Percentiles rank a stretch among this genome's conserved stretches.
phyloP scores from a whole-genome alignment of 306 rosid genomes.

The Casuarina cunninghamiana region DNA sequence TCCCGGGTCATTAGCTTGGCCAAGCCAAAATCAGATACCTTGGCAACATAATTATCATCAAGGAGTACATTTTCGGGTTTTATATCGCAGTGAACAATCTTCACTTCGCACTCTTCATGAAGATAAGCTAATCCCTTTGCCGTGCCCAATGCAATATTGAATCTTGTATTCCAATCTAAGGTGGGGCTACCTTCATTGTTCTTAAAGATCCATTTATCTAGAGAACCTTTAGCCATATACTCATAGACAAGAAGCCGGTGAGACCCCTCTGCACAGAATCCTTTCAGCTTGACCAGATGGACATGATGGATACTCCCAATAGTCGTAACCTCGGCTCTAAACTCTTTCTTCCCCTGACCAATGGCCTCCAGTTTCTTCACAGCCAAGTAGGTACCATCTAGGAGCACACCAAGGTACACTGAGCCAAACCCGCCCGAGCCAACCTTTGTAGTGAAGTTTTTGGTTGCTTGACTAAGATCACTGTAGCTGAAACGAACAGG shows the following conservation, averaged over 20 bases:
- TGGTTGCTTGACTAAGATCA: conserved; percentile 46
- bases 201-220: conserved; percentile 67
- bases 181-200: conserved; percentile 16
- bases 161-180: conserved; percentile 44
- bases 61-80: conserved; percentile 49
- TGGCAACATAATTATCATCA: conserved; percentile 34
- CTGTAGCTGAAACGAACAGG: conserved; percentile 47
- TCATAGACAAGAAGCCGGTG: conserved; percentile 68
- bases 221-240: conserved; percentile 71
- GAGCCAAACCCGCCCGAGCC: conserved; percentile 69
- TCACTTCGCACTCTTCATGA: conserved; percentile 45
- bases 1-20: conserved; percentile 37
- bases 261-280: conserved; percentile 66
- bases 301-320: conserved; percentile 48
- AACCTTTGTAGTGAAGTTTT: conserved; percentile 48
- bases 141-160: conserved; percentile 43
- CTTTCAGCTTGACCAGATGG: conserved; percentile 24
- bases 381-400: conserved; percentile 44
- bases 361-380: conserved; percentile 42
- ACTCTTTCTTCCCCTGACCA: conserved; percentile 41
- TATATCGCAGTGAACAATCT: conserved; percentile 48
- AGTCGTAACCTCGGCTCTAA: conserved; percentile 39
- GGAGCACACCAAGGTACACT: conserved; percentile 49
- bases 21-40: conserved; percentile 47
- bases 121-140: conserved; percentile 48